A percentile compares a stretch with the other conserved stretches of the same genome.
These are phyloP conservation scores for Marchantia polymorpha DNA, from an alignment of 225 moss, liverwort and hornwort species.

Conservation along the genomic window DNA sequence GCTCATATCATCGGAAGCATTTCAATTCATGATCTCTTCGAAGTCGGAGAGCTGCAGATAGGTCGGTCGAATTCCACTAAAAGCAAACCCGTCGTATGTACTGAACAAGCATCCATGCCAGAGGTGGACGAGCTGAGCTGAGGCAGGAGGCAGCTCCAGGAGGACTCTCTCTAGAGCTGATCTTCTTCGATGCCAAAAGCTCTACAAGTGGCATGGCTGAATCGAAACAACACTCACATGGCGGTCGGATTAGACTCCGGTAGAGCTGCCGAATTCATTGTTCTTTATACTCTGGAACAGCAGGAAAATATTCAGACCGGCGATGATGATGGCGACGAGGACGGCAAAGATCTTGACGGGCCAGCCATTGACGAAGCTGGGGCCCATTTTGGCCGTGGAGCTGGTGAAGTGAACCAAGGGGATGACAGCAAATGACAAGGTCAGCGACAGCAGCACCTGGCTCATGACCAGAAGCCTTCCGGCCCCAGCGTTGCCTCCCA, in stretches of 20 bases:
- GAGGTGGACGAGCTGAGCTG: no score
- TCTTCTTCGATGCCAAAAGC: no score
- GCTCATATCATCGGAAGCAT: neutral
- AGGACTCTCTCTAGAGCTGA: neutral
- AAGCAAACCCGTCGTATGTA: no score
- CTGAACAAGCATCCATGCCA: no score
- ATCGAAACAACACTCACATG: neutral
- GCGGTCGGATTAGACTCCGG: constrained; percentile 5
- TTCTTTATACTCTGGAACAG: constrained; percentile 31
- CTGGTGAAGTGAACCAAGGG: constrained; percentile 88
- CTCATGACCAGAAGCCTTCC: constrained; percentile 79
- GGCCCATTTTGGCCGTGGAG: constrained; percentile 83
- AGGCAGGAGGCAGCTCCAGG: neutral
- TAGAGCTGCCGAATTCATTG: constrained; percentile 26
- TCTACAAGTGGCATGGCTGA: no score
- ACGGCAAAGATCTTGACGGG: constrained; percentile 26
- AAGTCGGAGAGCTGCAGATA: neutral
- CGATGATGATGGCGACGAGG: constrained; percentile 11
- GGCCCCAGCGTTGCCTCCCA: constrained; percentile 67
- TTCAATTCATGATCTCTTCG: neutral
- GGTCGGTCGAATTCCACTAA: neutral
- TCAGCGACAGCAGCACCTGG: constrained; percentile 82
- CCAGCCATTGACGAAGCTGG: constrained; percentile 43
- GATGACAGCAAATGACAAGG: constrained; percentile 80
- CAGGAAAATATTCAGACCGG: constrained; percentile 36